Evolutionary conservation across 495 filamentous ascomycete genomes (phyloP), one percentile per base, ranked within the genome.

Genomic region (Chaetomidium leptoderma): DNA sequence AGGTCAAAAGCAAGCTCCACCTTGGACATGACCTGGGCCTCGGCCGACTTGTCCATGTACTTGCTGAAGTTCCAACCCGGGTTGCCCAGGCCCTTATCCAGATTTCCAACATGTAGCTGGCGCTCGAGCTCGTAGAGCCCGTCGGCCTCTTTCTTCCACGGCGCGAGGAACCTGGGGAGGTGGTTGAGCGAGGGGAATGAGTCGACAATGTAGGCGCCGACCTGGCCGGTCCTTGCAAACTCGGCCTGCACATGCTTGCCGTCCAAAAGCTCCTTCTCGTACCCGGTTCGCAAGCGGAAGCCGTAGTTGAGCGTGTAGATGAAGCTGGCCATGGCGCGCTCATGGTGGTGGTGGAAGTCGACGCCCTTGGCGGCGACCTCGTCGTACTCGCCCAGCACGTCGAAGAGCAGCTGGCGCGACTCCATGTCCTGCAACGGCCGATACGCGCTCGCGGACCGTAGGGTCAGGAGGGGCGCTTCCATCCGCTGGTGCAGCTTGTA

Each of bases 371-470:
- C 47, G 11, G 21, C 33, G 17, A 33, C 37, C 33, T 33, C 16
- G n/a, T n/a, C 27, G 37, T 19, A 19, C n/a, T 48, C 45, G 16
- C 45, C 45, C 4, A 65, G 26, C 7, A 65, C 23, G 13, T 65
- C 59, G 10, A 42, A 44, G 6, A 62, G 56, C 40, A 65, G 19
- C 35, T 62, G 55, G 24, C 29, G 39, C 11, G 59, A 57, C 35
- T 65, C 54, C 0, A 63, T n/a, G 27, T 61, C 54, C 27, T 66
- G 60, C n/a, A 66, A 10, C 6, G 35, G 33, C 13, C 54, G 73
- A 59, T n/a, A 80, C 21, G 74, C 58, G 23, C 62, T 53, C 6
- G 80, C 62, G 1, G 75, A 72, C 26, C 63, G 72, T 26, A 16
- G 16, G 30, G 21, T 69, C 7, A 73, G 53, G 5, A 68, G 29